Conservation (phyloP, 108 stramenopile genomes). For the Pseudonitzschia multiseries region DNA sequence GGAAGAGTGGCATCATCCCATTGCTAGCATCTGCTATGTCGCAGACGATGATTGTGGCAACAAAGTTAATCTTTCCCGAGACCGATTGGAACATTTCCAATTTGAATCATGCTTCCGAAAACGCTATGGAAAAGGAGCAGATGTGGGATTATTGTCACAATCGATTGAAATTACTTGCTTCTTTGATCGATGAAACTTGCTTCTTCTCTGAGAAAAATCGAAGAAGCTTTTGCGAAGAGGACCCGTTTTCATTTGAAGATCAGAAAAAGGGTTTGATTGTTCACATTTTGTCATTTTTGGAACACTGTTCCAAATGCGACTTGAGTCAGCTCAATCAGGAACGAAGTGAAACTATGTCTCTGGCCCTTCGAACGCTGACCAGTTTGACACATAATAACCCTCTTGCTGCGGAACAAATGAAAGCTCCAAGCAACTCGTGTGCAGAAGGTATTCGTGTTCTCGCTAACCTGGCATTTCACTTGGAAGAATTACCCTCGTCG, state of each 20-base stretch:
- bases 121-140: slow-evolving; percentile 35
- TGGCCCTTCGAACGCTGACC: slow-evolving; percentile 68
- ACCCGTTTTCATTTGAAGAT: slow-evolving; percentile 32
- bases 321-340: slow-evolving; percentile 11
- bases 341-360: slow-evolving; percentile 18
- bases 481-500: slow-evolving; percentile 10
- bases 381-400: slow-evolving; percentile 77
- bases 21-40: slow-evolving; percentile 55
- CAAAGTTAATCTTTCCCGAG: not conserved
- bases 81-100: not conserved
- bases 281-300: slow-evolving; percentile 18
- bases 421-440: slow-evolving; percentile 19
- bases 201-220: slow-evolving; percentile 56
- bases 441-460: slow-evolving; percentile 24
- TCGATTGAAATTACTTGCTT: slow-evolving; percentile 51
- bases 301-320: not conserved
- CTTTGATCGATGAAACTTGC: slow-evolving; percentile 71
- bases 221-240: slow-evolving; percentile 36
- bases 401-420: slow-evolving; percentile 61
- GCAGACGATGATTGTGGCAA: slow-evolving; percentile 41
- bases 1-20: slow-evolving; percentile 59
- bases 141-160: slow-evolving; percentile 38
- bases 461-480: slow-evolving; percentile 21
- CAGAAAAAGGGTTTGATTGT: slow-evolving; percentile 18
- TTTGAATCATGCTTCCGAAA: not conserved